These are phyloP conservation scores for Oemleria cerasiformis DNA, from an alignment of 306 rosid species.

Conservation along the genomic window DNA sequence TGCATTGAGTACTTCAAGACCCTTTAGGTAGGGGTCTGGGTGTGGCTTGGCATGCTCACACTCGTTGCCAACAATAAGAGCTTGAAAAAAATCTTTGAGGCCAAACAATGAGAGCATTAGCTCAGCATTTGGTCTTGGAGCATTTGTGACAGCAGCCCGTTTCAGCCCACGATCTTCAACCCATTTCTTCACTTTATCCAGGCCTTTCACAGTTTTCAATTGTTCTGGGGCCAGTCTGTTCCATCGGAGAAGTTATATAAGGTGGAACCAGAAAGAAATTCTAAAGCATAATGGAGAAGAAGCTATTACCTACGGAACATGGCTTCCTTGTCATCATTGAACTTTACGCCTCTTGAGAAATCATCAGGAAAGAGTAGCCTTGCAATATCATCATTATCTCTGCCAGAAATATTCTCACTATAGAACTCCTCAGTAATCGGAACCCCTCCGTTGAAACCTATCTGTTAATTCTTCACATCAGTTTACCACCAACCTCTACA, in stretches of 20 bases:
- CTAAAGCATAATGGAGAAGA: conserved; percentile 9
- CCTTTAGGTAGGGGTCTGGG: conserved; percentile 91
- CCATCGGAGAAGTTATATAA: conserved; percentile 23
- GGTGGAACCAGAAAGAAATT: conserved; percentile 16
- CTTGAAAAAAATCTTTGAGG: conserved; percentile 76
- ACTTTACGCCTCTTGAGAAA: conserved; percentile 65
- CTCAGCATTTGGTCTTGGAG: conserved; percentile 88
- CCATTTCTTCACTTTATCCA: conserved; percentile 77
- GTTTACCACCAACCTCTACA: conserved; percentile 26
- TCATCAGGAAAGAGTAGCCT: conserved; percentile 64
- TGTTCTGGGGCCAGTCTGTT: conserved; percentile 69
- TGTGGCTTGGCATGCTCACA: conserved; percentile 91
- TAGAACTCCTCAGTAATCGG: conserved; percentile 83
- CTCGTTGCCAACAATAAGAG: conserved; percentile 68
- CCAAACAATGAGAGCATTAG: conserved; percentile 74
- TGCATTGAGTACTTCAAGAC: conserved; percentile 69
- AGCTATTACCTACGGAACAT: conserved; percentile 67
- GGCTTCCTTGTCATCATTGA: conserved; percentile 75
- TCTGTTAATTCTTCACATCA: conserved; percentile 41
- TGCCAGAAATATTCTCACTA: conserved; percentile 63
- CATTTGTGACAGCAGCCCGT: conserved; percentile 95
- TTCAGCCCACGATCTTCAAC: conserved; percentile 71
- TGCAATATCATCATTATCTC: conserved; percentile 78
- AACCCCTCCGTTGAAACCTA: conserved; percentile 87
- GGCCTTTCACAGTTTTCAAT: conserved; percentile 67